These are phyloP conservation scores for Lactarius hatsudake DNA, from an alignment of 768 basidiomycete species.

Conservation along the genomic window DNA sequence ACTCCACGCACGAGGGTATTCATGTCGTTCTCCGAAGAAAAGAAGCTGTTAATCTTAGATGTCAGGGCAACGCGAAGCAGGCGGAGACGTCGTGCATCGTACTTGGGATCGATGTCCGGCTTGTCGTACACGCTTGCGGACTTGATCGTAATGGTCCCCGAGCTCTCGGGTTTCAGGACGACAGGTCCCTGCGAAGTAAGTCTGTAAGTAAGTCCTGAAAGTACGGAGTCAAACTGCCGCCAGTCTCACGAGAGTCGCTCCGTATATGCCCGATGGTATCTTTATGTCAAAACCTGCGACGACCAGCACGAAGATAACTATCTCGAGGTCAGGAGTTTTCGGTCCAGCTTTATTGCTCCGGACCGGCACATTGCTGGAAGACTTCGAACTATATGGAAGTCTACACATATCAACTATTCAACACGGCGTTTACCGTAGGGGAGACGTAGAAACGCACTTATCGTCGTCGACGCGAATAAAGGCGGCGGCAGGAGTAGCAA, in stretches of 20 bases:
- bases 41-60: conserved; percentile 13
- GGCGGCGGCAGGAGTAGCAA: conserved; percentile 21
- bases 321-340: conserved; percentile 24
- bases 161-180: conserved; percentile 23
- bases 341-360: conserved; percentile 15
- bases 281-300: not conserved
- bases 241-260: conserved; percentile 16
- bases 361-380: conserved; percentile 11
- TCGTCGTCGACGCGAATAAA: conserved; percentile 24
- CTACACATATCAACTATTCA: not conserved
- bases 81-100: not conserved
- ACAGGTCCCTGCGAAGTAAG: conserved; percentile 9
- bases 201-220: not conserved
- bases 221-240: no score
- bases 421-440: not conserved
- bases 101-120: conserved; percentile 25
- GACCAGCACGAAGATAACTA: conserved; percentile 21
- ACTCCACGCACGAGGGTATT: conserved; percentile 22
- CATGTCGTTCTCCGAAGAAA: conserved; percentile 25
- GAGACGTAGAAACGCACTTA: conserved; percentile 6
- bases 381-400: conserved; percentile 18
- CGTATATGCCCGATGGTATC: conserved; percentile 16
- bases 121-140: conserved; percentile 20
- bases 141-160: conserved; percentile 15
- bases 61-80: not conserved